Evolutionary conservation across 2,329 filamentous ascomycete genomes (phyloP), one percentile per base, ranked within the genome.

Genomic region (Colletotrichum shisoi): DNA sequence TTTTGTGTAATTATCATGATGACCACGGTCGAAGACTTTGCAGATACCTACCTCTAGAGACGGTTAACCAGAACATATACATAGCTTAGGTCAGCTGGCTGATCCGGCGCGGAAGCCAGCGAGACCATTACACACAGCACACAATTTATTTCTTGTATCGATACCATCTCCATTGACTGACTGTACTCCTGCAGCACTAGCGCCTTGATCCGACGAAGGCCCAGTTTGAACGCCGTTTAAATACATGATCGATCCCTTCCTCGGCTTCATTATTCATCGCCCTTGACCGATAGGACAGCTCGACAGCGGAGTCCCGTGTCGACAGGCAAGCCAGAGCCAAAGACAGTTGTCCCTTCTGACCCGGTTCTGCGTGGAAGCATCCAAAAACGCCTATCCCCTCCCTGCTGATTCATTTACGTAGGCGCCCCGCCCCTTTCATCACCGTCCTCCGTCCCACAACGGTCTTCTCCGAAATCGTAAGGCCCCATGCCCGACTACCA

Each of bases 11-110:
- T 67, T 57, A 58, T 63, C 37, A 63, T 62, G 57, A 61, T 37
- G 68, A 52, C 48, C 34, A 60, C 34, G 51, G 56, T 56, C 44
- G 39, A 40, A 64, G 58, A 68, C 45, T 53, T 21, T 60, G 17
- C n/a, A 21, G 53, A 53, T 51, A 59, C 49, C 58, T 39, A 68
- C 24, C 54, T 53, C n/a, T 65, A 37, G 46, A 57, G 46, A 68
- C 51, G 42, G 60, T 37, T 19, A 15, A 45, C 21, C 34, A 34
- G 61, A 57, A 37, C 19, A 44, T 21, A 21, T 53, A 57, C 45
- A 63, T 67, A 67, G 63, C 63, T 56, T 59, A 68, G 68, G 66
- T 70, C 66, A 69, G 68, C 68, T 70, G 68, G 68, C 68, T 70
- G 66, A 68, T 69, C 62, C 63, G 39, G 44, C 54, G 62, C 46